Percentiles rank a stretch among this genome's conserved stretches.
Conservation (phyloP, 345 rosid species). For the Arabis hirsuta region DNA sequence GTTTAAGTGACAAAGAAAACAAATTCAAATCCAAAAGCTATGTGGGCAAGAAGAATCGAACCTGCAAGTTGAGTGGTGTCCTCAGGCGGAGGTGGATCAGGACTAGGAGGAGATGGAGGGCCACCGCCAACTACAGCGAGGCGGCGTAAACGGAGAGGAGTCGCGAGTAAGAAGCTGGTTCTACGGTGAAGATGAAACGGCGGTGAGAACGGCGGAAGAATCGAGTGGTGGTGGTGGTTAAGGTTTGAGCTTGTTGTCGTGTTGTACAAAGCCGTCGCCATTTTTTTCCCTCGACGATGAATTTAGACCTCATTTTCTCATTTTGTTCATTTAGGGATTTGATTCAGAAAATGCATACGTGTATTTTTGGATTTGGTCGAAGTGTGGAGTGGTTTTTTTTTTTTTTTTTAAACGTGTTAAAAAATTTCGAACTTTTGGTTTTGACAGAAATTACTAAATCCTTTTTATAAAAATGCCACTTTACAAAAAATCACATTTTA, state of each 20-base stretch:
- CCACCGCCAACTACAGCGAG: constrained; percentile 45
- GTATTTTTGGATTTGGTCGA: neutral
- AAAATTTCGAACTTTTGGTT: too few relatives aligned
- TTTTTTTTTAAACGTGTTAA: too few relatives aligned
- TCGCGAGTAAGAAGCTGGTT: constrained; percentile 13
- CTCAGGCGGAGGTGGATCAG: constrained; percentile 56
- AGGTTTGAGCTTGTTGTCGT: constrained; percentile 14
- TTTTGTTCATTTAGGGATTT: neutral
- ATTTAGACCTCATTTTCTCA: constrained; percentile 9
- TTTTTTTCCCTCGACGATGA: neutral
- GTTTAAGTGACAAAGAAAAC: neutral
- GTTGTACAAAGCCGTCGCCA: constrained; percentile 26
- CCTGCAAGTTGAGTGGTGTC: constrained; percentile 49
- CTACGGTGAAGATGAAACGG: constrained; percentile 39
- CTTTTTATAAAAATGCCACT: too few relatives aligned
- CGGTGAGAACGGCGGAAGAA: constrained; percentile 7
- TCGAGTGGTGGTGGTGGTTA: constrained; percentile 12
- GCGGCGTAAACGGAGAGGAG: constrained; percentile 32
- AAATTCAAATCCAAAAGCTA: neutral
- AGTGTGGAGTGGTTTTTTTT: too few relatives aligned
- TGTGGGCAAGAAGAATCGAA: constrained; percentile 31
- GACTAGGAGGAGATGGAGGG: constrained; percentile 49
- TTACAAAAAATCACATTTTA: too few relatives aligned
- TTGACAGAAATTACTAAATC: too few relatives aligned
- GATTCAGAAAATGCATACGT: neutral